Evolutionary conservation across 805 yeast species (phyloP), one percentile per base, ranked within the genome.

Genomic region (Yarrowia divulgata): DNA sequence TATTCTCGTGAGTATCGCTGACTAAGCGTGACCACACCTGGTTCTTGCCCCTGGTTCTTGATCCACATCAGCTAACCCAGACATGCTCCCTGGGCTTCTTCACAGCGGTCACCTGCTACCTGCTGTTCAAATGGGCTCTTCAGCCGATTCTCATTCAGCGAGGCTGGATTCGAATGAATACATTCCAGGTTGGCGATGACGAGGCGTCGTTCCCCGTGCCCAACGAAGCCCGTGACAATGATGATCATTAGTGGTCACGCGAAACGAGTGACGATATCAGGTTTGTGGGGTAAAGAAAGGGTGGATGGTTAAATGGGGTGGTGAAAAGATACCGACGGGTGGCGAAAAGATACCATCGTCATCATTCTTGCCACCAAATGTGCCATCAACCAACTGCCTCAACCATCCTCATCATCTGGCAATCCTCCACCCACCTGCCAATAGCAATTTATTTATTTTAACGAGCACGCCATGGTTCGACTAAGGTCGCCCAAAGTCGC

Each of bases 101-200:
- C 58, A 62, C 73, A 60, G 67, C 48, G 6, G 70, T 68, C 4
- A 57, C 70, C 13, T 46, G 71, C 18, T 73, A 67, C 48, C 40
- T 67, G 32, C 46, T 70, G 46, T 71, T 70, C 64, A 49, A 58
- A 23, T 58, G 70, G 70, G 74, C 74, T 3, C 58, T 73, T 39
- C 71, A 71, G 67, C 73, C 73, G 9, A 70, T 72, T 40, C 58
- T 71, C 48, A 54, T 64, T 23, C 69, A 50, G 66, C 68, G 57
- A 14, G 68, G 68, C 39, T 63, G 68, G 68, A 63, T 63, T 19
- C 48, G 68, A 63, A 63, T 63, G 68, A 63, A 63, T 48, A 63
- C 68, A 7, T 63, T 63, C 48, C 55, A 39, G 55, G 68, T 63
- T 9, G 68, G 68, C 0, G 68, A 63, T 19, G 68, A 63, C 34